Conservation (phyloP, 2,329 filamentous ascomycete genomes). For the Fonsecaea erecta region DNA sequence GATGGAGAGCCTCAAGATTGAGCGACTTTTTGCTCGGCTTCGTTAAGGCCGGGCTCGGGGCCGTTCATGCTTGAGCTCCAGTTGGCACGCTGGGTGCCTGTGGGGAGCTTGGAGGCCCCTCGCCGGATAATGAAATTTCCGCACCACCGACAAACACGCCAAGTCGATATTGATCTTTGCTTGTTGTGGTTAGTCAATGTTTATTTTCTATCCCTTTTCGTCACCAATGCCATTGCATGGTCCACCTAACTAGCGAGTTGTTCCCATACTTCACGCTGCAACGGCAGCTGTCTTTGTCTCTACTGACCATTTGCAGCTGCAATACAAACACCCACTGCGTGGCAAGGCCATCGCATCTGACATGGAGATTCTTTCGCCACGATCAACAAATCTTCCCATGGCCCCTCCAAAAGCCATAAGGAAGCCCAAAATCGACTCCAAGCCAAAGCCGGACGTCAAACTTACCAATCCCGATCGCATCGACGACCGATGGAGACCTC, state of each 20-base stretch:
- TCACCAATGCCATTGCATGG: conserved; percentile 1
- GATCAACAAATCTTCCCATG: conserved; percentile 50
- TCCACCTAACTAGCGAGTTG: background rate
- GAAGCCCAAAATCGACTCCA: conserved; percentile 38
- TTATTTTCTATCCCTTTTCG: conserved; percentile 13
- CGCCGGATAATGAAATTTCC: conserved; percentile 1
- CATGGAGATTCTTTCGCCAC: conserved; percentile 56
- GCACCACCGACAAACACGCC: background rate
- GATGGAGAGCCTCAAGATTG: background rate
- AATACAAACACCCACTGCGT: background rate
- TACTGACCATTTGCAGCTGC: background rate
- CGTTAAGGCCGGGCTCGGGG: background rate
- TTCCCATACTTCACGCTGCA: conserved; percentile 1
- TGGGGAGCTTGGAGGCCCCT: background rate
- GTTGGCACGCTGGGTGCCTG: background rate
- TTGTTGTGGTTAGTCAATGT: conserved; percentile 9
- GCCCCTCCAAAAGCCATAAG: conserved; percentile 47
- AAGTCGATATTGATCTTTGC: background rate
- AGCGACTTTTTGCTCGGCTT: background rate
- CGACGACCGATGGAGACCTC: conserved; percentile 52
- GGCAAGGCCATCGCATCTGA: conserved; percentile 10
- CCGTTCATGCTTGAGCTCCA: background rate
- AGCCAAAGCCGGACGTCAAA: conserved; percentile 47
- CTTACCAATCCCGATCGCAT: conserved; percentile 40
- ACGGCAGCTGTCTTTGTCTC: background rate